Base-by-base conservation (phyloP, 139 green algal species). In the Coccomyxa sp. region DNA sequence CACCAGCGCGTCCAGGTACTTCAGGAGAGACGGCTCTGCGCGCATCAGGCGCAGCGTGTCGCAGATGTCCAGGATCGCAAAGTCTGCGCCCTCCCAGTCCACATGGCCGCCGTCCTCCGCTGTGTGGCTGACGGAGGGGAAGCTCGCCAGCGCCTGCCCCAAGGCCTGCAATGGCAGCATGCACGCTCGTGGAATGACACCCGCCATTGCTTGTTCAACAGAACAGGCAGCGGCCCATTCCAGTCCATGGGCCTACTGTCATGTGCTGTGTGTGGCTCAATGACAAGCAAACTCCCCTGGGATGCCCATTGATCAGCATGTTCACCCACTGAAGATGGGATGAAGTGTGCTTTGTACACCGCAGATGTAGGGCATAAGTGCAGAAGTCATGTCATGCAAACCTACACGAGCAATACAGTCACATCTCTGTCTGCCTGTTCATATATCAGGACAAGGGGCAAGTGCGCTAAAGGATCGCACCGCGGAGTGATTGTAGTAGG, bases 401-500 rank as follows among this genome's bases (percentile, higher is more conserved):
- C n/a, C n/a, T n/a, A n/a, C n/a, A n/a, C n/a, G n/a, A n/a, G n/a
- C n/a, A n/a, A n/a, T n/a, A n/a, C n/a, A n/a, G n/a, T n/a, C n/a
- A n/a, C n/a, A n/a, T n/a, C n/a, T n/a, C n/a, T n/a, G n/a, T n/a
- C n/a, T n/a, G n/a, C n/a, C n/a, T n/a, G n/a, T n/a, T n/a, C n/a
- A n/a, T n/a, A n/a, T 50, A 7, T 54, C 39, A 24, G 27, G 37
- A 74, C 75, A 71, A 75, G 34, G 38, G 50, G 16, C 34, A 18
- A 36, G 27, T 38, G 31, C 69, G 9, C 39, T 31, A 29, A 64
- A 36, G 74, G 39, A n/a, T 33, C 18, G 31, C 55, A 82, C 79
- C 77, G 79, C 44, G 24, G 71, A 38, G 24, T 70, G 31, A 8
- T 73, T 55, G 41, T 96, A 95, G 83, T 93, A 95, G 6, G 92